Conservation (phyloP, 495 filamentous ascomycete species). For the Tuber aestivum region DNA sequence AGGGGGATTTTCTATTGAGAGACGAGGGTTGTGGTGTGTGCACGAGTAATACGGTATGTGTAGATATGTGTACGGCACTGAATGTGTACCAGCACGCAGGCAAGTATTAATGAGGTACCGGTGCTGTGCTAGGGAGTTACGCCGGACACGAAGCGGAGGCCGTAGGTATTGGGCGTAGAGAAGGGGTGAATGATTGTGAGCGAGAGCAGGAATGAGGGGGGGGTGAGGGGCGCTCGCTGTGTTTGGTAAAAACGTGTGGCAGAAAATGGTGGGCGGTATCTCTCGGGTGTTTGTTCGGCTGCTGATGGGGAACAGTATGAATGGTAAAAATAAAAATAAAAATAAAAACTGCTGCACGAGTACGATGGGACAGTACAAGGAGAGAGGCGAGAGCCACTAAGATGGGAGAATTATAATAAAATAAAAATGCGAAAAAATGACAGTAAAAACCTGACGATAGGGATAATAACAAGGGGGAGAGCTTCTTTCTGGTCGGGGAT, state of each 20-base stretch:
- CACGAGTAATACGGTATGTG: neutral
- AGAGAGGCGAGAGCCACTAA: neutral
- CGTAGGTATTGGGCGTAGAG: constrained; percentile 7
- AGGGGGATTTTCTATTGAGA: neutral
- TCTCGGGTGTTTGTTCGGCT: neutral
- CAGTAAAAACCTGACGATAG: neutral
- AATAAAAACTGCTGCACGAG: neutral
- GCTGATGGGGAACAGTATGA: neutral
- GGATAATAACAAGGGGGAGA: neutral
- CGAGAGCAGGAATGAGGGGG: neutral
- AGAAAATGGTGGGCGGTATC: constrained; percentile 5
- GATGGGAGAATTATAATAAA: neutral
- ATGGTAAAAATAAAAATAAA: neutral
- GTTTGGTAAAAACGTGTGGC: constrained; percentile 1
- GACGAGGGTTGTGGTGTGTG: neutral
- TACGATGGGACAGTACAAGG: constrained; percentile 3
- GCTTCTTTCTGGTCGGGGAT: neutral
- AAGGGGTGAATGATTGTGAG: neutral
- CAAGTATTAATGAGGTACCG: neutral
- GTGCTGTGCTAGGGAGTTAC: neutral
- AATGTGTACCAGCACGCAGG: neutral
- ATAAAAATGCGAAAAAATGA: neutral
- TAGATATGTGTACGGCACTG: neutral
- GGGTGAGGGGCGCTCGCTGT: neutral
- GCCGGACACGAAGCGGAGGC: constrained; percentile 14